phyloP scores from a whole-genome alignment of 1,139 yeast genomes.

The Nakaseomyces uthaithaninus region DNA sequence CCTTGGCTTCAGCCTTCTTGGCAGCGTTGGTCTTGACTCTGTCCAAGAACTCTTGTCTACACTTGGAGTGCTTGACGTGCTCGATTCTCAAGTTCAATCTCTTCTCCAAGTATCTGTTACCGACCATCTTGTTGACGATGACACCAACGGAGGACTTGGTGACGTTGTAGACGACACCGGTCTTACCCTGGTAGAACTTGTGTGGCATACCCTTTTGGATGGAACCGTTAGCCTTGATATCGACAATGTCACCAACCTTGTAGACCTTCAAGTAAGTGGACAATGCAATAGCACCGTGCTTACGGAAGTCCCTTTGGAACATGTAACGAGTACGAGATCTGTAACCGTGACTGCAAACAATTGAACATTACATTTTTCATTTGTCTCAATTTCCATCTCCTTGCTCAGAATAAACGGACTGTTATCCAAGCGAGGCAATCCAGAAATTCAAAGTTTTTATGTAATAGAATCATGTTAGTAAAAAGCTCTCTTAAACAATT shows the following conservation, averaged over 20 bases:
- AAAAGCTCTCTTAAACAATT: no score
- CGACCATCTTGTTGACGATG: constrained; percentile 95
- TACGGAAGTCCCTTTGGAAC: constrained; percentile 99
- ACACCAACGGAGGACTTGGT: constrained; percentile 99
- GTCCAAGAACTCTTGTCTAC: constrained; percentile 98
- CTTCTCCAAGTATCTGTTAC: constrained; percentile 98
- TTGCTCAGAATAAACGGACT: no score
- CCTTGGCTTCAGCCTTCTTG: constrained; percentile 90
- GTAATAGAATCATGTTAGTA: no score
- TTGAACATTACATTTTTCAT: background rate
- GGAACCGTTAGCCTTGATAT: constrained; percentile 98
- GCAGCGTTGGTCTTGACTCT: constrained; percentile 97
- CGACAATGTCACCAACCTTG: constrained; percentile 99
- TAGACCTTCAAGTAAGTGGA: constrained; percentile 95
- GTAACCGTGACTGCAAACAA: constrained; percentile 81
- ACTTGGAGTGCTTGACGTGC: constrained; percentile 99
- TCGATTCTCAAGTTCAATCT: constrained; percentile 97
- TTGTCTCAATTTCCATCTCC: background rate
- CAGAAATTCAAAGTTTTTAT: no score
- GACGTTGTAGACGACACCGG: constrained; percentile 97
- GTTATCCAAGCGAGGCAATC: no score
- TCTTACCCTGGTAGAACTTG: constrained; percentile 99
- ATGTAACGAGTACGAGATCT: constrained; percentile 99
- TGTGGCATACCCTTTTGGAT: constrained; percentile 99
- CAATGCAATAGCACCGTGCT: constrained; percentile 91